Percentiles rank a stretch among this genome's conserved stretches.
phyloP scores from a whole-genome alignment of 2,329 filamentous ascomycete species.

The Botrytis galanthina region DNA sequence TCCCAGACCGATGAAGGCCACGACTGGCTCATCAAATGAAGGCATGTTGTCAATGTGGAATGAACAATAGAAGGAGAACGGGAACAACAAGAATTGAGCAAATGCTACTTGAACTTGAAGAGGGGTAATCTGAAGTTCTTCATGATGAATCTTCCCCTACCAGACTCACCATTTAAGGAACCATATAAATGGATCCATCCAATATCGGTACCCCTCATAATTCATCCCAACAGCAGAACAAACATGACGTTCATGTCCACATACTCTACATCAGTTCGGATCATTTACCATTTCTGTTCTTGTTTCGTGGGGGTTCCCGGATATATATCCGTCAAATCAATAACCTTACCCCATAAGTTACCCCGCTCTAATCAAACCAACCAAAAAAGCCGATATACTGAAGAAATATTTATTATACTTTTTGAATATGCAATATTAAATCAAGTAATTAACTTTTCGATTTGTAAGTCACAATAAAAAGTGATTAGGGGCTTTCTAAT shows the following conservation, averaged over 20 bases:
- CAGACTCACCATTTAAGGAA: neutral
- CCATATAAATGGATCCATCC: neutral
- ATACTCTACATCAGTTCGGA: neutral
- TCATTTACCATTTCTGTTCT: neutral
- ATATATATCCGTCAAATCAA: neutral
- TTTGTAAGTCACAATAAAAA: neutral
- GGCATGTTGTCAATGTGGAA: slow-evolving; percentile 1
- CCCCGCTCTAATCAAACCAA: no score
- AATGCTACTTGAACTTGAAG: neutral
- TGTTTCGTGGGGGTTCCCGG: neutral
- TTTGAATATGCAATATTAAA: neutral
- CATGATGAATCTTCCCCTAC: neutral
- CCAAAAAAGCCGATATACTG: neutral
- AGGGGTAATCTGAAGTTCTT: neutral
- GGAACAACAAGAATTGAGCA: neutral
- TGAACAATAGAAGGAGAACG: neutral
- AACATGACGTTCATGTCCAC: neutral
- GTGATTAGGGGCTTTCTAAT: accelerated
- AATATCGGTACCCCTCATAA: neutral
- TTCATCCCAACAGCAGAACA: neutral
- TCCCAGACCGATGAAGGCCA: slow-evolving; percentile 56
- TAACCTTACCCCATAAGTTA: no score
- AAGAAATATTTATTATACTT: neutral
- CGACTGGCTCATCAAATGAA: slow-evolving; percentile 2
- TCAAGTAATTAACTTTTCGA: neutral